Conservation (phyloP, 2,329 filamentous ascomycete genomes). For the Neonectria punicea region DNA sequence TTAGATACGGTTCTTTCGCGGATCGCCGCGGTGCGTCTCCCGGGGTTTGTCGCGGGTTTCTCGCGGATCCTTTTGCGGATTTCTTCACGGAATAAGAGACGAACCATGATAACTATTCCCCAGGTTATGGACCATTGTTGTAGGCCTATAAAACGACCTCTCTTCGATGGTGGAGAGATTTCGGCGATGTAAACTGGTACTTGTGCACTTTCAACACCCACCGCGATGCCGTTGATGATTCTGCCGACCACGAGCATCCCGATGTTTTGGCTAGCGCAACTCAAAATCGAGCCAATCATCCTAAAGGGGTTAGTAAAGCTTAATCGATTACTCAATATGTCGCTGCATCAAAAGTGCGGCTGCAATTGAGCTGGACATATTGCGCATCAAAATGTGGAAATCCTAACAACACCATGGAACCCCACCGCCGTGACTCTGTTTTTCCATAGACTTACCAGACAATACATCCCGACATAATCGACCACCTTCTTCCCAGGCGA, state of each 20-base stretch:
- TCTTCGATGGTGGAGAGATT: slow-evolving; percentile 61
- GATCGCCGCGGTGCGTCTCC: no score
- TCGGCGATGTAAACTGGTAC: slow-evolving; percentile 75
- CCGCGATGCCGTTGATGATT: slow-evolving; percentile 70
- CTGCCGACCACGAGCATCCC: slow-evolving; percentile 57
- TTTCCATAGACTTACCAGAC: slow-evolving; percentile 56
- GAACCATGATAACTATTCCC: slow-evolving; percentile 42
- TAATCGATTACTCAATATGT: no score
- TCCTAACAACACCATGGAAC: no score
- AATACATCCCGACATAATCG: slow-evolving; percentile 61
- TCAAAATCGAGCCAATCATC: slow-evolving; percentile 60
- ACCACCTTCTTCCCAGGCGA: slow-evolving; percentile 58
- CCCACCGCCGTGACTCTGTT: no score
- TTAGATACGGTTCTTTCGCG: background rate
- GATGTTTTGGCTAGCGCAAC: slow-evolving; percentile 56
- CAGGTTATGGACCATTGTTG: slow-evolving; percentile 79
- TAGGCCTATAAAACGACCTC: slow-evolving; percentile 72
- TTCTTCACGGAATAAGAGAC: no score
- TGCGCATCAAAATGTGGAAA: no score
- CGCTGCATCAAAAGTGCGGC: no score
- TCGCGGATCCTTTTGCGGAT: no score
- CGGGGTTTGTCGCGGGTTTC: no score
- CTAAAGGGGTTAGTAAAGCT: slow-evolving; percentile 39
- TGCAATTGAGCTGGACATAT: no score
- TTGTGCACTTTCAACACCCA: slow-evolving; percentile 70